Evolutionary conservation across 331 rosid genomes (phyloP), one percentile per base, ranked within the genome.

Genomic region (Telfairia occidentalis): DNA sequence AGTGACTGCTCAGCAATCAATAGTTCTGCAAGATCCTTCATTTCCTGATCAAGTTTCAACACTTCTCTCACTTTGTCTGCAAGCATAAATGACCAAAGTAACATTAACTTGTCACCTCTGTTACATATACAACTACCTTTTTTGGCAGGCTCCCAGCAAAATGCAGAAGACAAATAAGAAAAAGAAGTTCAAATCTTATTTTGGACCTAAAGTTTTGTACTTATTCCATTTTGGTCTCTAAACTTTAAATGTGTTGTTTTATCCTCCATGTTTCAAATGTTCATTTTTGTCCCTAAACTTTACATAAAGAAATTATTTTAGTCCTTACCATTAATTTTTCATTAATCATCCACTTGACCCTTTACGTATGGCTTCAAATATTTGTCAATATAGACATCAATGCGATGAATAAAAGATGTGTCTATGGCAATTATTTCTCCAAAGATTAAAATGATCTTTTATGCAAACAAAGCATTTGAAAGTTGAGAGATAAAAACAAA

Each of bases 1-100:
- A 95, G 99, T 53, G 99, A 95, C 85, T 95, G 99, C 84, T 95
- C 97, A 26, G 93, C 96, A 76, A 92, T 85, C 82, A 92, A 82
- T 67, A 83, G 85, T 61, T 92, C 74, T 29, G 97, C 99, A 71
- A 95, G 92, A 80, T 89, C 96, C 84, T 87, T 88, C 97, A 95
- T 95, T 78, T 84, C 92, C 80, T 84, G 78, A 71, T 95, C 99
- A 79, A 87, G 96, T 83, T 88, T 89, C 85, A 95, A 79, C 78
- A 90, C 99, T 83, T 95, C 93, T 81, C 96, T 79, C 78, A 90
- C 96, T 85, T 86, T 89, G 85, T 92, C 99, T 95, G 80, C 81
- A 83, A 50, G 63, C 29, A 81, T 29, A 66, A 12, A 60, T 42
- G 6, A 43, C 40, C 42, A 5, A 66, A 64, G 45, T 73, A 40